phyloP scores from a whole-genome alignment of 768 basidiomycete genomes.

The Auriscalpium orientale region DNA sequence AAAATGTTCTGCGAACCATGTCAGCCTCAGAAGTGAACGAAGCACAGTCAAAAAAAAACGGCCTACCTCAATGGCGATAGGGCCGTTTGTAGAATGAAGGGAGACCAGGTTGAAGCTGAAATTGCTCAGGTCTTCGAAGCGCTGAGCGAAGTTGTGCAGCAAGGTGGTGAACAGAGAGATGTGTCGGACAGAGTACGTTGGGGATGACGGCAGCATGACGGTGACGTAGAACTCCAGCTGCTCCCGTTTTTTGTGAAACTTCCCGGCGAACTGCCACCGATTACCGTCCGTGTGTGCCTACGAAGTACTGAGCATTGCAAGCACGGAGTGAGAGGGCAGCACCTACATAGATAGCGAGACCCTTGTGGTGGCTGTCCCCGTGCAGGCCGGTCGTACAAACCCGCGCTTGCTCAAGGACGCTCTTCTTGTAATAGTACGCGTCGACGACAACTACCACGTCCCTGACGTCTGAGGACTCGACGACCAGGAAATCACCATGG shows the following conservation, averaged over 20 bases:
- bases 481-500: slow-evolving; percentile 12
- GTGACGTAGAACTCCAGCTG: slow-evolving; percentile 22
- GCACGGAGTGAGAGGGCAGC: neutral
- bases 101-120: slow-evolving; percentile 23
- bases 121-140: slow-evolving; percentile 21
- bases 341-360: slow-evolving; percentile 33
- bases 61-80: slow-evolving; percentile 25
- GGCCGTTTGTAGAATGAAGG: slow-evolving; percentile 17
- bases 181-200: too few species aligned
- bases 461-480: slow-evolving; percentile 4
- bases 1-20: slow-evolving; percentile 24
- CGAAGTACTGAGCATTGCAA: too few species aligned
- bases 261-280: too few species aligned
- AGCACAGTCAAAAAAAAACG: too few species aligned
- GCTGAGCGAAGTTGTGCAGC: slow-evolving; percentile 18
- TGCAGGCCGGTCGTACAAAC: slow-evolving; percentile 25
- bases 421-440: slow-evolving; percentile 19
- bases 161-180: too few species aligned
- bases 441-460: slow-evolving; percentile 24
- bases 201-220: slow-evolving; percentile 22
- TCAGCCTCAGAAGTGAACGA: too few species aligned
- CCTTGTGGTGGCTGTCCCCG: slow-evolving; percentile 18
- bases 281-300: too few species aligned
- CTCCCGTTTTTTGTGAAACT: neutral
- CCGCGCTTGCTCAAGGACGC: slow-evolving; percentile 16